Evolutionary conservation across 1,284 basidiomycete species (phyloP).

Genomic region (Boletus hoseneyae): DNA sequence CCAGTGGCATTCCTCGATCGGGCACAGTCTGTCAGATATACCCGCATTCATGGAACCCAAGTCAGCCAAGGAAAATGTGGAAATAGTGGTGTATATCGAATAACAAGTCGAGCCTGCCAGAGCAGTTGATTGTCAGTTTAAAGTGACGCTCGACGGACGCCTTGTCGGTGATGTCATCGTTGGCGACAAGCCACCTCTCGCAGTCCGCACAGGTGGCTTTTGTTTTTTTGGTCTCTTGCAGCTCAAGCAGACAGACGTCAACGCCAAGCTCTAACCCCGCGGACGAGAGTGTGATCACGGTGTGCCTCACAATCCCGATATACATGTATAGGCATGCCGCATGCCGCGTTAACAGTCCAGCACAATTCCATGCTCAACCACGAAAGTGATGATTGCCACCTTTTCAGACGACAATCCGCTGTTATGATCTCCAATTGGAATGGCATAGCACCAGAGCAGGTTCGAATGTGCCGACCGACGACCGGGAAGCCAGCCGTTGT

Average conservation of each 20-base stretch:
- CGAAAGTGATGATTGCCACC: conserved; percentile 25
- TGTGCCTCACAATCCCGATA: conserved; percentile 36
- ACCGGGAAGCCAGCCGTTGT: neutral
- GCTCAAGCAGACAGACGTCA: conserved; percentile 54
- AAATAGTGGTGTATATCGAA: conserved; percentile 61
- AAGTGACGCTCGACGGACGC: conserved; percentile 62
- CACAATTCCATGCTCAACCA: too few relatives aligned
- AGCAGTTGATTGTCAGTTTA: conserved; percentile 47
- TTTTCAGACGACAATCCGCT: conserved; percentile 19
- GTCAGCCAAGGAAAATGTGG: neutral
- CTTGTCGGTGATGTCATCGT: conserved; percentile 65
- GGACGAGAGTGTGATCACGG: conserved; percentile 48
- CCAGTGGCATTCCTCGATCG: conserved; percentile 66
- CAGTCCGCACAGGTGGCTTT: conserved; percentile 43
- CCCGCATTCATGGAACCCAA: conserved; percentile 58
- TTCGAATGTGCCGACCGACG: neutral
- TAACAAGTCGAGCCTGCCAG: conserved; percentile 71
- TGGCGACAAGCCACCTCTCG: conserved; percentile 42
- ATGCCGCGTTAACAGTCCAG: neutral
- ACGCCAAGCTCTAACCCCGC: conserved; percentile 58
- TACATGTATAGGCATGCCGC: neutral
- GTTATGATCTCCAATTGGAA: neutral
- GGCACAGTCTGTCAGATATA: conserved; percentile 42
- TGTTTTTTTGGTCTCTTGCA: conserved; percentile 66
- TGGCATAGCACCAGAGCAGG: neutral